A percentile compares a stretch with the other conserved stretches of the same genome.
phyloP scores from a whole-genome alignment of 257 asterid species.

The Jaltomata sinuosa region DNA sequence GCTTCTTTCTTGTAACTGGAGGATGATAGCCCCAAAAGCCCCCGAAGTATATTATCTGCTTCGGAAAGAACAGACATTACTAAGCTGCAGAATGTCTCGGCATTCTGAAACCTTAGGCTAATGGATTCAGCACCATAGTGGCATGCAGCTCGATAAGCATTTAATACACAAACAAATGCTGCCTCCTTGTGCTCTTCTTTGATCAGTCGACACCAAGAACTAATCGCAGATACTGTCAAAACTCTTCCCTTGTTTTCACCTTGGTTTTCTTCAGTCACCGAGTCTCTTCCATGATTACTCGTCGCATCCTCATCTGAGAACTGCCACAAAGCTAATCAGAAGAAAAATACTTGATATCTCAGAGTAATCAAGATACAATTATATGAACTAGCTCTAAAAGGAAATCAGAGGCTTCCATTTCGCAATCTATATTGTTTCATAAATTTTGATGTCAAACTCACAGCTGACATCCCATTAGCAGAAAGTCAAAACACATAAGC shows the following conservation, averaged over 20 bases:
- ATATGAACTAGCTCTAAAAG: neutral
- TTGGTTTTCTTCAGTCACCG: conserved; percentile 27
- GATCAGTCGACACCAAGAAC: conserved; percentile 54
- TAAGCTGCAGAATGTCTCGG: conserved; percentile 59
- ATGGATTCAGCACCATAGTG: conserved; percentile 74
- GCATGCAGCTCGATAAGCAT: conserved; percentile 90
- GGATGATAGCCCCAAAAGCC: conserved; percentile 50
- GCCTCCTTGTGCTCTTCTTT: conserved; percentile 41
- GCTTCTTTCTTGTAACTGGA: conserved; percentile 41
- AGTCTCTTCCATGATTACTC: conserved; percentile 30
- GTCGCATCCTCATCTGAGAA: conserved; percentile 69
- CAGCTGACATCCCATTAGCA: neutral
- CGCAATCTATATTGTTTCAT: neutral
- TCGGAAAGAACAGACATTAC: conserved; percentile 54
- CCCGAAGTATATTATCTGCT: conserved; percentile 56
- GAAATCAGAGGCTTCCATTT: neutral
- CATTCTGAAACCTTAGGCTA: conserved; percentile 43
- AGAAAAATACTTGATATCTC: neutral
- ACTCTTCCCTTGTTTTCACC: conserved; percentile 29
- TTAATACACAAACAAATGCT: conserved; percentile 56
- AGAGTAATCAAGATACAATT: neutral
- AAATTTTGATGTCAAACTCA: neutral
- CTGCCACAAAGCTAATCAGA: conserved; percentile 24
- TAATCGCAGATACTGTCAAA: conserved; percentile 37
- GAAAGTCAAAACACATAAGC: neutral